Percentiles rank a stretch among this genome's conserved stretches.
These are phyloP conservation scores for Umbelopsis sp. DNA, from an alignment of 371 early-diverging fungal species.

Conservation along the genomic window DNA sequence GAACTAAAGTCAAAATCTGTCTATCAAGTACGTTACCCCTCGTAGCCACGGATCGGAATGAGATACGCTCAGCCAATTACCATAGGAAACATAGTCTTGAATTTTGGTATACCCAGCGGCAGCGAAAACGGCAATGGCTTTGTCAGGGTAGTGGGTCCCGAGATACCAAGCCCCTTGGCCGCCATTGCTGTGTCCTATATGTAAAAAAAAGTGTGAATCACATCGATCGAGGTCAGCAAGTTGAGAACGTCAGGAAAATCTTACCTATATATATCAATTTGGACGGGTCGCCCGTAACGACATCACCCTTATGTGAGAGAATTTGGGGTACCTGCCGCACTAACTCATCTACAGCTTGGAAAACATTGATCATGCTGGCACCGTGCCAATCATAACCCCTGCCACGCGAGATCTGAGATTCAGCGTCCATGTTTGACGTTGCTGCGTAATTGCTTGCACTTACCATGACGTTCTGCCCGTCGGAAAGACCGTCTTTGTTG, in stretches of 20 bases:
- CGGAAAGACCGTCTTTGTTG: conserved; percentile 52
- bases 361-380: conserved; percentile 45
- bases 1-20: background rate
- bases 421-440: background rate
- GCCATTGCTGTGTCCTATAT: conserved; percentile 72
- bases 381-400: conserved; percentile 68
- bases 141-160: conserved; percentile 69
- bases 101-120: conserved; percentile 75
- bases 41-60: conserved; percentile 63
- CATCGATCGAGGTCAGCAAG: background rate
- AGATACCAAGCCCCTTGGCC: conserved; percentile 80
- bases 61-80: conserved; percentile 60
- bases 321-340: conserved; percentile 17
- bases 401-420: background rate
- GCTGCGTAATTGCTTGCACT: background rate
- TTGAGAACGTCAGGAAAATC: background rate
- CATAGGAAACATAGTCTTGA: conserved; percentile 69
- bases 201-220: background rate
- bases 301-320: conserved; percentile 25
- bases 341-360: conserved; percentile 38
- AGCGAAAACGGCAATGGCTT: conserved; percentile 64
- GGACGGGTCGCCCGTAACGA: conserved; percentile 25
- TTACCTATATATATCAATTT: conserved; percentile 32
- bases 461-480: conserved; percentile 77
- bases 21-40: conserved; percentile 46